Conservation (phyloP, 257 asterid genomes). For the Solanum ossicruentum region DNA sequence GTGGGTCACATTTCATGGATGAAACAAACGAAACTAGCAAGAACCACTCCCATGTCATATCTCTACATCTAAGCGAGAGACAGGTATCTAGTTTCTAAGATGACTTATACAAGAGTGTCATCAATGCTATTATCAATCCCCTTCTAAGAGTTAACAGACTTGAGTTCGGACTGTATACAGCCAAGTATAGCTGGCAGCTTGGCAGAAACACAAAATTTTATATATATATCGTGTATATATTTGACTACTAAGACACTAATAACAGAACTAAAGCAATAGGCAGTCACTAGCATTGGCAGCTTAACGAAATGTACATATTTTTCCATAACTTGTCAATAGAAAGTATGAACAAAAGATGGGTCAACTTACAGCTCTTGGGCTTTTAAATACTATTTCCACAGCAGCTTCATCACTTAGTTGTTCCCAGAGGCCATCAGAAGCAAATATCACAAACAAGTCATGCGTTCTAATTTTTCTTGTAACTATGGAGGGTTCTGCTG, state of each 20-base stretch:
- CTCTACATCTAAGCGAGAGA: not conserved
- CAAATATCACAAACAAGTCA: conserved; percentile 21
- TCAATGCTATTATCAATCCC: not conserved
- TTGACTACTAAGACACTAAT: not conserved
- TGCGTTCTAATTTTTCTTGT: conserved; percentile 4
- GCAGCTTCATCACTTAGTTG: conserved; percentile 19
- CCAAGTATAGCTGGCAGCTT: not conserved
- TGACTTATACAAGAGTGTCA: not conserved
- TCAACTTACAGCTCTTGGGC: conserved; percentile 17
- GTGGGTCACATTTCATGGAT: not conserved
- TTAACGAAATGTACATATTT: not conserved
- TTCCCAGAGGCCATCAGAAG: conserved; percentile 28
- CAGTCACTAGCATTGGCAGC: not conserved
- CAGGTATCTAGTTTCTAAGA: not conserved
- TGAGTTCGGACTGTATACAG: not conserved
- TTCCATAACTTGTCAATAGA: not conserved
- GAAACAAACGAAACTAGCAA: not conserved
- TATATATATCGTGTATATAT: no score
- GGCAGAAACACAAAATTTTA: not conserved
- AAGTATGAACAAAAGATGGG: not conserved
- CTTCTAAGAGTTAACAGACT: not conserved
- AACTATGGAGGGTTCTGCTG: conserved; percentile 17
- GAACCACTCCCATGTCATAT: not conserved
- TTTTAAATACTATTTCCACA: conserved; percentile 10
- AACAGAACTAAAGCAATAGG: not conserved